These are phyloP conservation scores for Diplotaxis tenuifolia DNA, from an alignment of 345 rosid species.

Conservation along the genomic window DNA sequence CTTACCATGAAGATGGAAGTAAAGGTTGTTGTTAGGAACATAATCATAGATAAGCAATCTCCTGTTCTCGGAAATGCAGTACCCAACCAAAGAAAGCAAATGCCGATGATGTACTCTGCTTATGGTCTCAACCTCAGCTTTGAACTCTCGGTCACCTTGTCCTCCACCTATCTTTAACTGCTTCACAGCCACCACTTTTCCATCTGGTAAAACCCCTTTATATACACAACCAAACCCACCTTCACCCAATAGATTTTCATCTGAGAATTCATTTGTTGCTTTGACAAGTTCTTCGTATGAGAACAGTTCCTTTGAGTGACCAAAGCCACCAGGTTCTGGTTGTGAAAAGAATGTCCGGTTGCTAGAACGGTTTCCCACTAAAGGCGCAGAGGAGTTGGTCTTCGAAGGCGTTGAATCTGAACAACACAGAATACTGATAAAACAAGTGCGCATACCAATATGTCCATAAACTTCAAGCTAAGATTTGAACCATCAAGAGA, in stretches of 20 bases:
- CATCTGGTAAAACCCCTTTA: constrained; percentile 82
- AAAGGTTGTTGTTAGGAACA: constrained; percentile 79
- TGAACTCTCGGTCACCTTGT: constrained; percentile 92
- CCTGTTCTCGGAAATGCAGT: constrained; percentile 74
- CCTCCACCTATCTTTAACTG: constrained; percentile 80
- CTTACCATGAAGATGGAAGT: constrained; percentile 95
- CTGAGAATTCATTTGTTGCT: constrained; percentile 79
- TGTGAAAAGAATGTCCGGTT: constrained; percentile 48
- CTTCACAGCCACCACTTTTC: constrained; percentile 82
- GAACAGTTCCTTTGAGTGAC: constrained; percentile 71
- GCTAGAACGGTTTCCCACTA: constrained; percentile 61
- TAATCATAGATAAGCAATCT: constrained; percentile 87
- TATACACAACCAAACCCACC: constrained; percentile 93
- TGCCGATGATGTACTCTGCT: constrained; percentile 93
- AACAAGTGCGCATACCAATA: background rate
- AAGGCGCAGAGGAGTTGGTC: constrained; percentile 63
- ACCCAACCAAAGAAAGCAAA: constrained; percentile 92
- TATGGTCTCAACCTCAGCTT: constrained; percentile 90
- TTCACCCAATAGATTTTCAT: constrained; percentile 81
- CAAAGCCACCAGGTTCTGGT: constrained; percentile 62
- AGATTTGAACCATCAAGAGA: background rate
- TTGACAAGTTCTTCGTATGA: constrained; percentile 64
- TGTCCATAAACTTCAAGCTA: background rate
- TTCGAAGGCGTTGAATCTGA: constrained; percentile 57
- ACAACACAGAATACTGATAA: constrained; percentile 13